Conservation (phyloP, 73 alveolate genomes). For the Diophrys appendiculata region DNA sequence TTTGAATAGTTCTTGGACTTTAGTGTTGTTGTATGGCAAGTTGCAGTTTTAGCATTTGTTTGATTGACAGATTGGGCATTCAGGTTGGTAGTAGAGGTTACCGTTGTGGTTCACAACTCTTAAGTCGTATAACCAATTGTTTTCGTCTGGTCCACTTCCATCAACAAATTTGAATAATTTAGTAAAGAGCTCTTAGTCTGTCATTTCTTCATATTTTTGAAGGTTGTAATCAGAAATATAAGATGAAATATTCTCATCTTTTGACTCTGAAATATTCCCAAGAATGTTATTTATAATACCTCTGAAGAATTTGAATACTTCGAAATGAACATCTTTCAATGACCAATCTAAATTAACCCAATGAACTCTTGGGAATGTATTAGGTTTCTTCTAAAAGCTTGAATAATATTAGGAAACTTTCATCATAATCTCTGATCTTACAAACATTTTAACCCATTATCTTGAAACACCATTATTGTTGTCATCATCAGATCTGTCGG, state of each 20-base stretch:
- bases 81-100: neutral
- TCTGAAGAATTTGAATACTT: constrained; percentile 25
- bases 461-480: neutral
- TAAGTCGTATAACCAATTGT: constrained; percentile 2
- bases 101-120: constrained; percentile 33
- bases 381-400: neutral
- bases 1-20: neutral
- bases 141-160: neutral
- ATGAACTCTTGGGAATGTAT: constrained; percentile 38
- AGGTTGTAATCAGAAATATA: neutral
- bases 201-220: constrained; percentile 10
- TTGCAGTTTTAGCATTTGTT: constrained; percentile 49
- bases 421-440: constrained; percentile 3
- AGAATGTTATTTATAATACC: constrained; percentile 3
- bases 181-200: constrained; percentile 18
- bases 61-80: constrained; percentile 35
- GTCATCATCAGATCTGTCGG: no score
- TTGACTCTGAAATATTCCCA: neutral
- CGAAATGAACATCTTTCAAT: constrained; percentile 18
- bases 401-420: constrained; percentile 18
- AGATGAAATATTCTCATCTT: neutral
- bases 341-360: constrained; percentile 24
- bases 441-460: constrained; percentile 2
- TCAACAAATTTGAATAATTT: neutral
- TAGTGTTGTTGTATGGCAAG: constrained; percentile 17